Evolutionary conservation across 495 filamentous ascomycete species (phyloP).

Genomic region (Aspergillus steynii): DNA sequence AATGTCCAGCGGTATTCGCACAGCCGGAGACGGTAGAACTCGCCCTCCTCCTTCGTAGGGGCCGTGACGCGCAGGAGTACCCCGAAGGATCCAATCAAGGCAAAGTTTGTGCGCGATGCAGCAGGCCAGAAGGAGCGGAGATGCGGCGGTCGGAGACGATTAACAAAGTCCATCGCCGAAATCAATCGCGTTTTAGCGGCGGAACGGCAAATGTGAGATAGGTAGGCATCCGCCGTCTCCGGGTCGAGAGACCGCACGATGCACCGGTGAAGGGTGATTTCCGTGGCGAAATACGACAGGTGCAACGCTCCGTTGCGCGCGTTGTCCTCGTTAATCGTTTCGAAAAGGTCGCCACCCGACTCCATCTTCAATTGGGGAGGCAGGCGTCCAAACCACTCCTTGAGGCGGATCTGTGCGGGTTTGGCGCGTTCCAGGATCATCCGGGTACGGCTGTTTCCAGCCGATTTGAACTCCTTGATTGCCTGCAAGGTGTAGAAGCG

Average conservation of each 20-base stretch:
- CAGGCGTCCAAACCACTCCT: conserved; percentile 58
- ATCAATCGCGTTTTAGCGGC: conserved; percentile 65
- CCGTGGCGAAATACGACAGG: conserved; percentile 61
- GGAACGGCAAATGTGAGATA: conserved; percentile 92
- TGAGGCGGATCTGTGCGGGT: conserved; percentile 58
- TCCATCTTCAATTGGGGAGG: conserved; percentile 57
- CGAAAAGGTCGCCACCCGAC: conserved; percentile 41
- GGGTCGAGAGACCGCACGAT: conserved; percentile 55
- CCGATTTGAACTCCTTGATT: conserved; percentile 52
- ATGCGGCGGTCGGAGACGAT: conserved; percentile 53
- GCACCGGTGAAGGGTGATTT: conserved; percentile 62
- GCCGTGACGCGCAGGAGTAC: conserved; percentile 81
- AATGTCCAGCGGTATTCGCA: conserved; percentile 94
- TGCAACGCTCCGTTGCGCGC: conserved; percentile 56
- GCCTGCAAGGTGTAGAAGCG: conserved; percentile 61
- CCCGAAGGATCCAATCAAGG: conserved; percentile 56
- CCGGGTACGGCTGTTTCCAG: conserved; percentile 50
- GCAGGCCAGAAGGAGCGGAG: conserved; percentile 59
- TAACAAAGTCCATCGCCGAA: conserved; percentile 59
- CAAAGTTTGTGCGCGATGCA: conserved; percentile 54
- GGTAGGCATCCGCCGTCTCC: conserved; percentile 50
- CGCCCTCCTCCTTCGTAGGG: conserved; percentile 84
- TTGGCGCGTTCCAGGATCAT: conserved; percentile 62
- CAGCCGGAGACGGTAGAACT: conserved; percentile 87
- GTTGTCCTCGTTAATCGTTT: conserved; percentile 41